Conservation (phyloP, 495 filamentous ascomycete species). For the Penicillium cinerascens region DNA sequence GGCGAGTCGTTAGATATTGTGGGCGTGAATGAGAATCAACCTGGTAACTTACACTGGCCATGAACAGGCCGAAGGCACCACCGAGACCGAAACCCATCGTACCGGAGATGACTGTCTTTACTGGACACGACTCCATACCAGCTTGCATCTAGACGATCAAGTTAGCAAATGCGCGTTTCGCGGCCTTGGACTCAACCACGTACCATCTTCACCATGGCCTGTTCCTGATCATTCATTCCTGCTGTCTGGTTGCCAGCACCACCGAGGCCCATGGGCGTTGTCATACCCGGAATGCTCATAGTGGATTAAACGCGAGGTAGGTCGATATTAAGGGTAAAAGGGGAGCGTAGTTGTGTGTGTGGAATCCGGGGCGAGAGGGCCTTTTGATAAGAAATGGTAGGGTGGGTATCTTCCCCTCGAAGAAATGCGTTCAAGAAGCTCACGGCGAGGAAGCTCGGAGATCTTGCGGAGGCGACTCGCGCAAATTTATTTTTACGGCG, state of each 20-base stretch:
- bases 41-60: slow-evolving; percentile 79
- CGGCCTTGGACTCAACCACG: slow-evolving; percentile 22
- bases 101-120: slow-evolving; percentile 78
- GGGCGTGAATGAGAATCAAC: neutral
- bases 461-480: slow-evolving; percentile 33
- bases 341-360: neutral
- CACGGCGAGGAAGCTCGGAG: slow-evolving; percentile 18
- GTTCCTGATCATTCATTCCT: slow-evolving; percentile 52
- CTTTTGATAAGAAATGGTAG: neutral
- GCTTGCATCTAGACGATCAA: slow-evolving; percentile 61
- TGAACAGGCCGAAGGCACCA: slow-evolving; percentile 90
- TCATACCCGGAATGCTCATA: slow-evolving; percentile 49
- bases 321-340: neutral
- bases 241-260: slow-evolving; percentile 24
- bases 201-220: slow-evolving; percentile 52
- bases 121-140: slow-evolving; percentile 84
- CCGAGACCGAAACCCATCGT: slow-evolving; percentile 87
- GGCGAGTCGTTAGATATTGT: slow-evolving; percentile 4
- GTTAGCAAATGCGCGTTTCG: neutral
- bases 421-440: slow-evolving; percentile 4
- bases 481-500: slow-evolving; percentile 36
- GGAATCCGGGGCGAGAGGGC: neutral
- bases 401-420: slow-evolving; percentile 5
- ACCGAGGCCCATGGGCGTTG: slow-evolving; percentile 27
- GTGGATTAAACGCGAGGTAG: slow-evolving; percentile 2